Conservation (phyloP, 495 filamentous ascomycete genomes). For the Xylaria nigripes region DNA sequence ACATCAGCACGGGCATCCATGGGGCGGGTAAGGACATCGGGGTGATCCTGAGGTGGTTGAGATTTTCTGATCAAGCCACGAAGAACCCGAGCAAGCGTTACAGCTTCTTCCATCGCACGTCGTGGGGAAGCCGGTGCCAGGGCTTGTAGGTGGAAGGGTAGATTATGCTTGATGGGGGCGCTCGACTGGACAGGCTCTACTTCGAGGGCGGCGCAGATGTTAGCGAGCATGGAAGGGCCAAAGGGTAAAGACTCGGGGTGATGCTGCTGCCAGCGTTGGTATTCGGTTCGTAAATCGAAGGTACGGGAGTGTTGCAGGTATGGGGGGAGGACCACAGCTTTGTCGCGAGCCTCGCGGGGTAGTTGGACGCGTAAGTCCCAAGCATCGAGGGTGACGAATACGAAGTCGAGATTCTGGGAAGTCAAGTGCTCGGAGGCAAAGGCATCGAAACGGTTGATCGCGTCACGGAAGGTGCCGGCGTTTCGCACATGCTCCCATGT, state of each 20-base stretch:
- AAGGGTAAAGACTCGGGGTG: constrained; percentile 96
- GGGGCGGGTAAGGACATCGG: constrained; percentile 84
- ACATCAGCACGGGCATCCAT: constrained; percentile 97
- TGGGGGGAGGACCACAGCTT: constrained; percentile 90
- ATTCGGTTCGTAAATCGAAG: constrained; percentile 94
- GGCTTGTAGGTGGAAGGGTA: constrained; percentile 95
- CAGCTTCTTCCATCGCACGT: constrained; percentile 93
- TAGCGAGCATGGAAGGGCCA: constrained; percentile 85
- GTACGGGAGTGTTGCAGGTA: constrained; percentile 96
- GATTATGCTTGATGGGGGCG: constrained; percentile 96
- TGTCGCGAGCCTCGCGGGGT: constrained; percentile 93
- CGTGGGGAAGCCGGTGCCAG: constrained; percentile 93
- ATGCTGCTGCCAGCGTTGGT: constrained; percentile 95
- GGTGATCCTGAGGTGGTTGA: constrained; percentile 84
- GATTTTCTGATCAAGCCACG: constrained; percentile 91
- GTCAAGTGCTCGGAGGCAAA: constrained; percentile 86
- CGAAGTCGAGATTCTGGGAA: constrained; percentile 81
- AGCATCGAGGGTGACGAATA: constrained; percentile 94
- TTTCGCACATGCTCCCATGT: constrained; percentile 98
- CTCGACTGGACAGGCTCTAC: constrained; percentile 94
- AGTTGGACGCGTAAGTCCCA: constrained; percentile 98
- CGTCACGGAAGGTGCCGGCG: constrained; percentile 92
- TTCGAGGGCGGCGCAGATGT: constrained; percentile 93
- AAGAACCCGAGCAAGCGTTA: constrained; percentile 86
- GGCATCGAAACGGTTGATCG: constrained; percentile 85